A percentile compares a stretch with the other conserved stretches of the same genome.
Conservation (phyloP, 352 stramenopile genomes). For the Aphanomyces stellatus region DNA sequence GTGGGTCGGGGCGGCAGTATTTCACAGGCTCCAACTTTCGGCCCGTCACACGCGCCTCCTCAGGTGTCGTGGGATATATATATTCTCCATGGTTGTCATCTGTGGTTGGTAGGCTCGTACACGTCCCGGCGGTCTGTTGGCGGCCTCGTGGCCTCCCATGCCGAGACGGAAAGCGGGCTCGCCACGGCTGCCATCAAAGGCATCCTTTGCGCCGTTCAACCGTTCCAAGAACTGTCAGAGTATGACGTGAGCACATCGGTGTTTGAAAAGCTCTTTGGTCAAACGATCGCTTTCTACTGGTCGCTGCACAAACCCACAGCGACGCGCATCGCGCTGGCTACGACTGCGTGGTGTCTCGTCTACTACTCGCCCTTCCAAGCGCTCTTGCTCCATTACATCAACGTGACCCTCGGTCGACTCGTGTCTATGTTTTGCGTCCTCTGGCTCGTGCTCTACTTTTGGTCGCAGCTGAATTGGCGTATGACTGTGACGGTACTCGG, state of each 20-base stretch:
- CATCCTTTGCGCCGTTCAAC: conserved; percentile 13
- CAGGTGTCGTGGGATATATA: background rate
- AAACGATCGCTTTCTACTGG: conserved; percentile 14
- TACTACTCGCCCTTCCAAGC: conserved; percentile 13
- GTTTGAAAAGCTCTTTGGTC: conserved; percentile 21
- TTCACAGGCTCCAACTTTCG: conserved; percentile 5
- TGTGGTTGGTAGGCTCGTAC: background rate
- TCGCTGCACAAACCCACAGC: conserved; percentile 18
- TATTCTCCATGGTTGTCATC: too few relatives aligned
- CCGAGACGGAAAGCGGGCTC: conserved; percentile 8
- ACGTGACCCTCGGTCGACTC: background rate
- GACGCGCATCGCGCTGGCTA: background rate
- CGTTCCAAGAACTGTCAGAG: conserved; percentile 16
- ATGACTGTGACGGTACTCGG: conserved; percentile 12
- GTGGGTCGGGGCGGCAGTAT: conserved; percentile 7
- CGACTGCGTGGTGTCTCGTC: conserved; percentile 4
- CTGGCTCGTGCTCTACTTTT: conserved; percentile 21
- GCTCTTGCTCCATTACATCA: background rate
- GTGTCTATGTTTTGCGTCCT: background rate
- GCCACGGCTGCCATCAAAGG: conserved; percentile 17
- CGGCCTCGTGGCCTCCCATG: conserved; percentile 6
- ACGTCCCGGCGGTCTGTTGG: background rate
- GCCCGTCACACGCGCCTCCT: background rate
- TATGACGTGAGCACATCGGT: conserved; percentile 20
- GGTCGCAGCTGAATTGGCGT: conserved; percentile 19